Percentiles rank a stretch among this genome's conserved stretches.
These are phyloP conservation scores for Radiomyces spectabilis DNA, from an alignment of 192 early-diverging fungal species.

Conservation along the genomic window DNA sequence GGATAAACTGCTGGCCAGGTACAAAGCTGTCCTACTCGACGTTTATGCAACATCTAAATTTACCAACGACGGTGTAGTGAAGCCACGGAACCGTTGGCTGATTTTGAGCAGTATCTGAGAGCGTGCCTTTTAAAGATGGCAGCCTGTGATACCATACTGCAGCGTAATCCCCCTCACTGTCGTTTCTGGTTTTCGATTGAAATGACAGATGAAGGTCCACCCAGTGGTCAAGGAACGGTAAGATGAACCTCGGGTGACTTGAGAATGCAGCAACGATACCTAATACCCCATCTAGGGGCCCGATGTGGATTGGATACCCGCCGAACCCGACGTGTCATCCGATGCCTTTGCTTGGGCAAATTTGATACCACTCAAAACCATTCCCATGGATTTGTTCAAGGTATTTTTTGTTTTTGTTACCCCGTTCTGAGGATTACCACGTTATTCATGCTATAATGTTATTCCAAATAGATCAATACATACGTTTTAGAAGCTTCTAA, in stretches of 20 bases:
- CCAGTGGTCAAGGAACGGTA: not conserved
- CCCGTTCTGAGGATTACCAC: not conserved
- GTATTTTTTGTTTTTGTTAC: not conserved
- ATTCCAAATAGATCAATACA: not conserved
- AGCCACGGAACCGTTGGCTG: not conserved
- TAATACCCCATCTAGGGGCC: not conserved
- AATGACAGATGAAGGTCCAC: not conserved
- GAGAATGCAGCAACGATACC: not conserved
- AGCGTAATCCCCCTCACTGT: not conserved
- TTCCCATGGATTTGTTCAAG: not conserved
- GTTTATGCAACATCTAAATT: no score
- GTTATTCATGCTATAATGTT: not conserved
- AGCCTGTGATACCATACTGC: slow-evolving; percentile 1
- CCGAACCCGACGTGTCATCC: not conserved
- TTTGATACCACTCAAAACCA: not conserved
- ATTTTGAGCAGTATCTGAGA: slow-evolving; percentile 5
- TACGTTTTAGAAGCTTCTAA: not conserved
- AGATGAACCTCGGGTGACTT: not conserved
- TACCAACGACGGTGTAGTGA: not conserved
- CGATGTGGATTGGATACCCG: not conserved
- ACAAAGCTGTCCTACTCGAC: no score
- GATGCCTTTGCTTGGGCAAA: not conserved
- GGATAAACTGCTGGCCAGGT: no score
- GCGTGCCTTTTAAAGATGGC: slow-evolving; percentile 2
- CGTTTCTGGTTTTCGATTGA: not conserved